Base-by-base conservation (phyloP, 164 flowering plant species). In the Berberis vulgaris region DNA sequence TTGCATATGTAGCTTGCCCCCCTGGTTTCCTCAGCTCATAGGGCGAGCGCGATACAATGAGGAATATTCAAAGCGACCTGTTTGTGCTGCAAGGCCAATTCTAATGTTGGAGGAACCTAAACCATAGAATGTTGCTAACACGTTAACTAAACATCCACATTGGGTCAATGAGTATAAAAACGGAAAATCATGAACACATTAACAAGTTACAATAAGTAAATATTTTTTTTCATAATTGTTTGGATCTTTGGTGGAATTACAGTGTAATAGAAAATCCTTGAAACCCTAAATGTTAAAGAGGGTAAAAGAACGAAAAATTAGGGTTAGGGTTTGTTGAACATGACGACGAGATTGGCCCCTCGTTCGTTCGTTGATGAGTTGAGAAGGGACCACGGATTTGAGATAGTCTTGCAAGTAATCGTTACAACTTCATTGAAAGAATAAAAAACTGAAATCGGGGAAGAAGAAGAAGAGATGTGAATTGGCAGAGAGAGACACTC, bases 261-360 rank as follows among this genome's bases (percentile, higher is more conserved):
- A 26, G 26, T 26, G 26, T 26, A 26, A 26, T 26, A 26, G 26
- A 26, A 2, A n/a, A 39, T 39, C 8, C 40, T 8, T 4, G 43
- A 41, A 55, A 2, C 6, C 41, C 6, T 9, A 5, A 3, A 54
- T 3, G 5, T 13, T 3, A 13, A 6, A 2, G 6, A 38, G 47
- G 26, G 39, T 9, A 46, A 61, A 7, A 42, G 40, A 45, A 49
- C 8, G 11, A 65, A 38, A 5, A 12, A 26, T 26, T 26, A 11
- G 26, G 46, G 26, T 52, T 56, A 67, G 68, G 72, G 73, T 56
- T 66, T 67, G 26, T 26, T 26, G 43, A 45, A 88, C 98, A 97
- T 68, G 98, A 94, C 85, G 39, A 94, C 91, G 10, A 94, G 70
- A 68, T 89, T 84, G 60, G 95, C 78, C 68, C 98, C 98, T 57